Base-by-base conservation (phyloP, 495 filamentous ascomycete genomes). In the Neurospora sp. region DNA sequence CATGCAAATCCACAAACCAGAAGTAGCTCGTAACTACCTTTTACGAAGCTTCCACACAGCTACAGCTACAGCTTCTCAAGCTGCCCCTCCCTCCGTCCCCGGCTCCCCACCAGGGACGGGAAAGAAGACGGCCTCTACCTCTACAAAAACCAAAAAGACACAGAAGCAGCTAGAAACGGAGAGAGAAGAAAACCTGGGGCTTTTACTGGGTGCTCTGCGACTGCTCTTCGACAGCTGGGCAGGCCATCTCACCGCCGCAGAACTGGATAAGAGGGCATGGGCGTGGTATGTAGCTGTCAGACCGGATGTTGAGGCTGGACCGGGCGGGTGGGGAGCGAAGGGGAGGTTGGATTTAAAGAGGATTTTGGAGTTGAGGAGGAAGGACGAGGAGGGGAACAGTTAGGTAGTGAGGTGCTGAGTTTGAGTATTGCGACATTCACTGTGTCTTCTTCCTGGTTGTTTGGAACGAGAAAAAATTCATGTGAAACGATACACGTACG, bases 271-370 rank as follows among this genome's bases (percentile, higher is more conserved):
- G 73, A 84, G 90, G 70, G 91, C 92, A 38, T 96, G 93, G 93
- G 79, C 83, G 37, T 96, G 93, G 93, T 96, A 96, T 79, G 81
- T 90, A 3, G 85, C 85, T 37, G 90, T 94, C 9, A 83, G 93
- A 69, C 93, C 93, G 0, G 88, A 89, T 0, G 91, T 96, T 3
- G 89, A 91, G 71, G 81, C 83, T 68, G 93, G 93, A 1, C 88
- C 86, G 69, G 88, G 85, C 46, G 93, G 93, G 3, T 95, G 93
- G 93, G 93, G 93, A 16, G 91, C 91, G 27, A 94, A 94, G 79
- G 91, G 91, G 18, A 82, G 83, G 61, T 85, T 96, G 18, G 89
- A 83, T 76, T 78, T 97, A 10, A 79, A 79, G 10, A 86, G 90
- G 70, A 91, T 97, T 20, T 81, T 95, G 40, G 85, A 84, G 22